phyloP scores from a whole-genome alignment of 169 alveolate genomes.

The Eimeria falciformis region DNA sequence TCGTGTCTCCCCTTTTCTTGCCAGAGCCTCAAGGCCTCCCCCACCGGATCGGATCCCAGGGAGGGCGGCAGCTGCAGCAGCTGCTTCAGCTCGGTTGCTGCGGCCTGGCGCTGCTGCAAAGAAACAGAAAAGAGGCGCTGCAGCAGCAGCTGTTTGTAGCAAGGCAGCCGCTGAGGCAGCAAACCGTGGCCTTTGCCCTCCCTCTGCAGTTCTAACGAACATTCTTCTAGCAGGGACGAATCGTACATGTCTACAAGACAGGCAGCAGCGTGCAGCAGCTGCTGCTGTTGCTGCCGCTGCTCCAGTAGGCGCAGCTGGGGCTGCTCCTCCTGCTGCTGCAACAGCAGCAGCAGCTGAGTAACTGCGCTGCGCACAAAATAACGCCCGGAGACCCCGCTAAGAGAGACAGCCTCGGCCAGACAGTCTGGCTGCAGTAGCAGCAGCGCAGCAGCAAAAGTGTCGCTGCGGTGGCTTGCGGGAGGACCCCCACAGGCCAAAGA shows the following conservation, averaged over 20 bases:
- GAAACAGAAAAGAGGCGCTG: conserved; percentile 68
- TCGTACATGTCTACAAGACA: conserved; percentile 63
- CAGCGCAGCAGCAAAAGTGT: not conserved
- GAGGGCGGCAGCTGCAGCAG: conserved; percentile 54
- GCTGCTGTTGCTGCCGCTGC: conserved; percentile 66
- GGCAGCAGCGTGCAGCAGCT: conserved; percentile 37
- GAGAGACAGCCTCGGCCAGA: conserved; percentile 54
- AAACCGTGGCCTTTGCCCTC: not conserved
- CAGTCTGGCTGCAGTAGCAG: conserved; percentile 69
- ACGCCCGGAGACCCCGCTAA: conserved; percentile 36
- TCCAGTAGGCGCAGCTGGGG: conserved; percentile 7
- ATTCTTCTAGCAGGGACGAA: conserved; percentile 40
- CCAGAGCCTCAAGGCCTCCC: conserved; percentile 46
- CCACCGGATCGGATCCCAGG: conserved; percentile 47
- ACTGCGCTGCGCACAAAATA: conserved; percentile 50
- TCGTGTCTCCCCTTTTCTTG: not conserved
- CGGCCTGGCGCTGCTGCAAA: conserved; percentile 61
- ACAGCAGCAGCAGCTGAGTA: conserved; percentile 40
- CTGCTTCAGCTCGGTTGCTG: conserved; percentile 39
- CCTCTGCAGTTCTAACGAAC: conserved; percentile 47
- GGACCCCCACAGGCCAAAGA: conserved; percentile 38
- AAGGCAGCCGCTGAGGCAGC: conserved; percentile 52
- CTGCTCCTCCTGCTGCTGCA: not conserved
- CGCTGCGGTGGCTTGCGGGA: too few relatives aligned
- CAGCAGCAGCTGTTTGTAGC: conserved; percentile 34